Evolutionary conservation across 345 rosid genomes (phyloP), one percentile per base, ranked within the genome.

Genomic region (Passiflora organensis): DNA sequence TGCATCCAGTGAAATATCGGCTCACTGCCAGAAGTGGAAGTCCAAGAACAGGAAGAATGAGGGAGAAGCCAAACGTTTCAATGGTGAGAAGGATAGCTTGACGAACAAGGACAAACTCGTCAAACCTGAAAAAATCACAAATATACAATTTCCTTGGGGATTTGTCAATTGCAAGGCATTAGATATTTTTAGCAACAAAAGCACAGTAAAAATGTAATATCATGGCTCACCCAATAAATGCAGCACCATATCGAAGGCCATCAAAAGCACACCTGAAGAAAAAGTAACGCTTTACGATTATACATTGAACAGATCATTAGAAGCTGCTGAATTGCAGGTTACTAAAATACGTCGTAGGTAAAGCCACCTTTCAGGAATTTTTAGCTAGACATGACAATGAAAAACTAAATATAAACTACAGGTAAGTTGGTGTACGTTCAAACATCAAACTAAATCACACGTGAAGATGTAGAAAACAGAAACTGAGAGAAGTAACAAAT

Each of bases 181-280:
- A n/a, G n/a, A n/a, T 28, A 28, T 28, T 28, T 2, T 28, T 28
- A 2, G 34, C 8, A 8, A 28, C 8, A 28, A 28, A 28, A 28
- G 8, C 3, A 28, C 34, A 2, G 13, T 41, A 8, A 4, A 41
- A 8, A 4, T 6, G 39, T 19, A 21, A 39, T 45, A 23, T 23
- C 48, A 59, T 15, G 32, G 24, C 95, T 70, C 72, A 91, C 98
- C 98, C 98, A 37, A 82, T 69, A 80, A 91, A 91, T 46, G 98
- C 98, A 64, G 98, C 87, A 60, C 94, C 90, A 48, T 88, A 91
- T 12, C 87, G 88, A 45, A 91, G 91, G 62, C 98, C 98, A 75
- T 88, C 98, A 55, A 91, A 91, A 63, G 98, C 91, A 60, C 98
- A 91, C 98, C 93, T 82, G 76, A 60, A 62, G 37, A 34, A 19